Evolutionary conservation across 257 asterid species (phyloP), one percentile per base, ranked within the genome.

Genomic region (Primulina huaijiensis): DNA sequence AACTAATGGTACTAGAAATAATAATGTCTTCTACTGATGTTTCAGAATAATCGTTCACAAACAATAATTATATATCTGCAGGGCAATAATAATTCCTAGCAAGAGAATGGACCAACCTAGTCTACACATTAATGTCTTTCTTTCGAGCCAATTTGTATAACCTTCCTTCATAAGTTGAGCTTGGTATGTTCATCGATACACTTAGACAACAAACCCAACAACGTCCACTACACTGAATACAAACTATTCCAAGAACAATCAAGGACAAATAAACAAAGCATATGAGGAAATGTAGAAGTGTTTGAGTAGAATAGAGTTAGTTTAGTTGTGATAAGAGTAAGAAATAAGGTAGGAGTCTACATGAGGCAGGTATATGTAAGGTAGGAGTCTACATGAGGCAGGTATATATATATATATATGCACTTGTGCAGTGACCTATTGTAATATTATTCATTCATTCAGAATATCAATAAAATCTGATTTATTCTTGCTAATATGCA

Each of bases 101-200:
- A 56, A 68, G 46, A 40, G 14, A 5, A 52, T 46, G 52, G 70
- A 64, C 43, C 7, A 64, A 67, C 73, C 64, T 64, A 72, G 55
- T 56, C 30, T 27, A 8, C 65, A 30, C 56, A 43, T 55, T 62
- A 61, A 62, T 23, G 37, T 64, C 70, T 34, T 75, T 40, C 25
- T 40, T 27, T 40, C 38, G 16, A 63, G 16, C 56, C 8, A 0
- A 57, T 40, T 14, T 38, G 59, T n/a, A 57, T 60, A 20, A 25
- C 50, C 62, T 58, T 30, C 29, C 57, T 21, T 40, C n/a, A 46
- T n/a, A 61, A 55, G 7, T 67, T 11, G 10, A 57, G 56, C 40
- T 64, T 62, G 70, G 53, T 7, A 43, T 43, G n/a, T 55, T 29
- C 33, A 38, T 23, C 62, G 37, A 27, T 27, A 61, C 68, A 71